phyloP scores from a whole-genome alignment of 768 basidiomycete species.

The Clavulina sp. region DNA sequence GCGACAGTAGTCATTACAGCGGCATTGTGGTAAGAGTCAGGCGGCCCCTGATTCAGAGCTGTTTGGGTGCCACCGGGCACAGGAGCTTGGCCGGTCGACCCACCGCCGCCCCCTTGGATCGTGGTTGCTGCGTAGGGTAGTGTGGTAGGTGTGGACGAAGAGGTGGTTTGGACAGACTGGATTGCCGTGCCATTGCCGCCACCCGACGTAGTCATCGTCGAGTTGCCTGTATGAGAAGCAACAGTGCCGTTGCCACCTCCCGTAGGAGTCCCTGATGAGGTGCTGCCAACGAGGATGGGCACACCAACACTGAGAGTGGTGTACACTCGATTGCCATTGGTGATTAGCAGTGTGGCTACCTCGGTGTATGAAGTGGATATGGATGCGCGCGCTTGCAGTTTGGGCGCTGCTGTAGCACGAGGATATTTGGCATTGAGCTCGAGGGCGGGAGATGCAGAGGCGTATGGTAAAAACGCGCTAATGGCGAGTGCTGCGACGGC shows the following conservation, averaged over 20 bases:
- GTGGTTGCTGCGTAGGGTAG: background rate
- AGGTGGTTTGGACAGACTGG: background rate
- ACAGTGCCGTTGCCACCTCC: background rate
- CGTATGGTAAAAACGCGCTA: too few relatives aligned
- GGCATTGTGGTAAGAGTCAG: background rate
- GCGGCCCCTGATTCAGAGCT: background rate
- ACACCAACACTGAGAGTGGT: background rate
- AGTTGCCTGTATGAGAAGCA: background rate
- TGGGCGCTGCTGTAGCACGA: too few relatives aligned
- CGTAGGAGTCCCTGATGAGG: too few relatives aligned
- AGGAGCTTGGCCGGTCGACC: background rate
- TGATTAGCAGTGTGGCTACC: background rate
- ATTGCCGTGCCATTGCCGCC: background rate
- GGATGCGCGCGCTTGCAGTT: too few relatives aligned
- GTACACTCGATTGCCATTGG: background rate
- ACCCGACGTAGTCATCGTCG: background rate
- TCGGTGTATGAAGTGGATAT: background rate
- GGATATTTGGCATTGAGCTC: too few relatives aligned
- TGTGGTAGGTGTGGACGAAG: too few relatives aligned
- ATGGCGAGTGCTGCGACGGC: too few relatives aligned
- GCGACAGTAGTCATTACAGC: too few relatives aligned
- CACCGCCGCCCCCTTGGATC: background rate
- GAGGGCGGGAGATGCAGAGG: too few relatives aligned
- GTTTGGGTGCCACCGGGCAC: background rate
- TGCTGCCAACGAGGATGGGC: too few relatives aligned